Base-by-base conservation (phyloP, 164 flowering plant species). In the Echeveria elegans region DNA sequence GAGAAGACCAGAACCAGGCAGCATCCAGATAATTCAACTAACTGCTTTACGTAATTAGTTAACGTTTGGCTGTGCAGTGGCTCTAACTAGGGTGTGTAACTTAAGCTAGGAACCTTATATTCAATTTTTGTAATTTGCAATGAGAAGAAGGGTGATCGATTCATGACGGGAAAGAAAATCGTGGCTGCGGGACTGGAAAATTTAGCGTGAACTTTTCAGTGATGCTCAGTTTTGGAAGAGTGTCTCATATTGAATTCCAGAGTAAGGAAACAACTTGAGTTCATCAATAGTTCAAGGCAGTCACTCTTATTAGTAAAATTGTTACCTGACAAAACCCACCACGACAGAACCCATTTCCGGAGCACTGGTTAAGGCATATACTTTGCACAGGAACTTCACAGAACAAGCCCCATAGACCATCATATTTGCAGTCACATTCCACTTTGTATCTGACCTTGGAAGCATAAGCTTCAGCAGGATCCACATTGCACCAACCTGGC, bases 321-420 rank as follows among this genome's bases (percentile, higher is more conserved):
- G n/a, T 37, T 67, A 91, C 99, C 95, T 86, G 85, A 79, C 99
- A 94, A 75, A 82, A 91, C 70, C 99, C 99, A 75, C 99, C 99
- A 50, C 93, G 96, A 71, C 99, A 91, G 70, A 79, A 71, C 26
- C 97, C 99, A 77, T 81, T 82, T 50, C 93, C 85, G 41, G 96
- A 89, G 77, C 99, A 94, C 68, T 94, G 99, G 77, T 91, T 94
- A 47, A 91, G 70, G 72, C 99, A 94, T 66, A 74, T 77, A 69
- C 82, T 81, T 47, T 48, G 73, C 67, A 90, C 92, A 52, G 96
- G 88, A 15, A 83, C 68, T 82, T 94, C 99, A 77, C 99, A 94
- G 68, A 91, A 89, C 23, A 79, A 72, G 14, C 99, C 99, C 76
- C 61, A 79, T 7, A 83, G 71, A 66, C 99, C 75, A 79, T 94